Evolutionary conservation across 768 basidiomycete genomes (phyloP), one percentile per base, ranked within the genome.

Genomic region (Tulasnella sp.): DNA sequence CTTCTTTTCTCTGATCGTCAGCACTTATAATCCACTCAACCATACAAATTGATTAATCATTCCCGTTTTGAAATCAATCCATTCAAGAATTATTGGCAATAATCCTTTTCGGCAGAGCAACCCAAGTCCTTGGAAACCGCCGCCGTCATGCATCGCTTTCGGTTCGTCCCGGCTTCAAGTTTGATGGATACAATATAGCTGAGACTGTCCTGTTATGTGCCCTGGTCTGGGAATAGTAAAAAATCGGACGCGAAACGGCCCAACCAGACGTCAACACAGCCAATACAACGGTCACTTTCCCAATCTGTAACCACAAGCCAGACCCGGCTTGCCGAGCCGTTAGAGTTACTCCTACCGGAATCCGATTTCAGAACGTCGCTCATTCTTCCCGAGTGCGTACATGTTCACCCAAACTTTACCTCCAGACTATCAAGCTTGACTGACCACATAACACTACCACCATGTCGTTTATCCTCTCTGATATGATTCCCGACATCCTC

Each of bases 331-430:
- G 70, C 69, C 59, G 72, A 72, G 42, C 62, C 67, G 46, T 71
- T 80, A 2, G 79, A 77, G 48, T 74, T 77, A 62, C 74, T 90
- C 15, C 82, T 84, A 52, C 77, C 83, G 7, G 71, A 75, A 41
- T 79, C 77, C 72, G 80, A 87, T 69, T 91, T 91, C 72, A 83
- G 88, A 65, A 87, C 88, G 29, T 88, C 86, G 59, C 77, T 84
- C 66, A 88, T 91, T 64, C 71, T 91, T 48, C 86, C 86, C 67
- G 85, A 84, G 88, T 91, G 70, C 72, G 84, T 74, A n/a, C 57
- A 14, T 19, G 17, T 14, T 19, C 55, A 27, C 23, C 41, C 29
- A 8, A 59, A 60, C 55, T 43, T 31, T 31, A 11, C 15, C 36
- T 29, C 15, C 6, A 43, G 39, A 27, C 23, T 35, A 19, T 2